phyloP scores from a whole-genome alignment of 495 filamentous ascomycete species.

The Aspergillus wentii region DNA sequence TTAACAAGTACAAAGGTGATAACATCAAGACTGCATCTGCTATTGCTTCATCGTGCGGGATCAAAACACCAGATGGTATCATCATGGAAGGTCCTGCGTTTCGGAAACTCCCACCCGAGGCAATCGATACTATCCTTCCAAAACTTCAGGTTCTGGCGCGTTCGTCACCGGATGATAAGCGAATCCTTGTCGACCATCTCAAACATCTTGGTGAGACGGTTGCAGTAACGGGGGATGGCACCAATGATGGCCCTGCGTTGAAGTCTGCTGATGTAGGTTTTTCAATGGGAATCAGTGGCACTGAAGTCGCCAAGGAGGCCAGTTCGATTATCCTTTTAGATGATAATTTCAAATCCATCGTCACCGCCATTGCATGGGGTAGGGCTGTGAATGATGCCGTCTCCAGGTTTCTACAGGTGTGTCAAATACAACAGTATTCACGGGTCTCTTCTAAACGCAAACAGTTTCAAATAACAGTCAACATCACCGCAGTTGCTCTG shows the following conservation, averaged over 20 bases:
- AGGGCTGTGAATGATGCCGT: conserved; percentile 89
- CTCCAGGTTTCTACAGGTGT: conserved; percentile 82
- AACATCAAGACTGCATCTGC: conserved; percentile 80
- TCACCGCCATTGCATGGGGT: conserved; percentile 87
- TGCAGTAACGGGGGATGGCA: conserved; percentile 84
- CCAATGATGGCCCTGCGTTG: conserved; percentile 83
- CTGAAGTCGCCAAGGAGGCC: conserved; percentile 88
- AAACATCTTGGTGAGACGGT: conserved; percentile 76
- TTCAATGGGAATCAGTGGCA: conserved; percentile 88
- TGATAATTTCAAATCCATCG: conserved; percentile 84
- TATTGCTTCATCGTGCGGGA: conserved; percentile 80
- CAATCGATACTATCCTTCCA: conserved; percentile 70
- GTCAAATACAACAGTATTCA: too few species aligned
- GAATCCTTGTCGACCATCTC: conserved; percentile 70
- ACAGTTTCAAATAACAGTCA: conserved; percentile 93
- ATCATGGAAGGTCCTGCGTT: conserved; percentile 84
- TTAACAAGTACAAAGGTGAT: too few species aligned
- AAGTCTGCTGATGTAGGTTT: conserved; percentile 89
- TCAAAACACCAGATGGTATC: conserved; percentile 63
- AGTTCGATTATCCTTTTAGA: conserved; percentile 90
- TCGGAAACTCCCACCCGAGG: conserved; percentile 63
- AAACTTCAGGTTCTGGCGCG: conserved; percentile 77
- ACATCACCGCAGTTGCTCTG: conserved; percentile 77
- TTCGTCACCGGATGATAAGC: conserved; percentile 85
- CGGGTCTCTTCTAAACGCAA: too few species aligned